Base-by-base conservation (phyloP, 2,329 filamentous ascomycete genomes). In the Escovopsis sp. region DNA sequence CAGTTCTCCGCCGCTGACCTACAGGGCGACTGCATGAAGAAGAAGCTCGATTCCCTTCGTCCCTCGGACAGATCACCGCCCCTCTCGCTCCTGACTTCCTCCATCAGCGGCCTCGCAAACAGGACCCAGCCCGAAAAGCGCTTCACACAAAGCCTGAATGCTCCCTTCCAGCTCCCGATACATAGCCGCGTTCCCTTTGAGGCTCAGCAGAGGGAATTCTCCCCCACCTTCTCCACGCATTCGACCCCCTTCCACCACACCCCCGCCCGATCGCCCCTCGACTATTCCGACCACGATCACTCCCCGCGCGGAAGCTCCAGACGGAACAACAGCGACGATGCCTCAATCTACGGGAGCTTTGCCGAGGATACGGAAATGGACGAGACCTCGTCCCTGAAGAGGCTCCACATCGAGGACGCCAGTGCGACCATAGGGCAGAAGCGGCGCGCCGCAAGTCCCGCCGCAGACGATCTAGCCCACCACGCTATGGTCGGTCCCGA, bases 401-500 rank as follows among this genome's bases (percentile, higher is more conserved):
- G 58, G 55, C 61, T 73, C 8, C 65, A 67, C 15, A 62, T 72
- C 15, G 70, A 74, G 37, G 71, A 70, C 39, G 46, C 54, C 7
- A 55, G 68, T 35, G 55, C 63, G 2, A 52, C 57, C 4, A 51
- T 51, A 8, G 70, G 71, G 7, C 67, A 67, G 45, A 77, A 77
- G 57, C 66, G 73, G 37, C 63, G 72, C 33, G 72, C 72, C 2
- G 71, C 70, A 0, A 76, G 72, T 24, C 72, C 72, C 1, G 68
- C 65, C 0, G 59, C 62, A 3, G 70, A 70, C 10, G 70, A 74
- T 25, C 54, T 62, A 7, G 51, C 61, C 14, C 49, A 63, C n/a
- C 60, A 61, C 43, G 57, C 52, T 13, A 53, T 65, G 27, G 45
- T 59, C 2, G 57, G 59, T 27, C 61, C 58, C 37, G 71, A 72